These are phyloP conservation scores for Penicillium psychrofluorescens DNA, from an alignment of 495 filamentous ascomycete species.

Conservation along the genomic window DNA sequence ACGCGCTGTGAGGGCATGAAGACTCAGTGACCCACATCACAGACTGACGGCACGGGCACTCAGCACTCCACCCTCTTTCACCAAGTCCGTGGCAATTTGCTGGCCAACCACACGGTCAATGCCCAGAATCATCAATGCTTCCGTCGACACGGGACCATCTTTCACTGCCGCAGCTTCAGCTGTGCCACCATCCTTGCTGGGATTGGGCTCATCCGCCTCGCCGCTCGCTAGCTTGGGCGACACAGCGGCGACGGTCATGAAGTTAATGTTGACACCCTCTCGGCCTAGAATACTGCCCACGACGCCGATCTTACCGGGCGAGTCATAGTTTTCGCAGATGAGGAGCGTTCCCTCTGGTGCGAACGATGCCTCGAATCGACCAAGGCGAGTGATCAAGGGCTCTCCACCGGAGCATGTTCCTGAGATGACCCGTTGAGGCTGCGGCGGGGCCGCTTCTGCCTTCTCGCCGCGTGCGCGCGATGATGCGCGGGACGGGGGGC, in stretches of 20 bases:
- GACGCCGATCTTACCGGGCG: constrained; percentile 65
- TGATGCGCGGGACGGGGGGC: constrained; percentile 21
- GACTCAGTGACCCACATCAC: constrained; percentile 8
- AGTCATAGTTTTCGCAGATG: constrained; percentile 64
- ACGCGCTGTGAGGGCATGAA: no score
- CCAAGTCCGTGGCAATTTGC: constrained; percentile 47
- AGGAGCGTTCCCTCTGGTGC: constrained; percentile 56
- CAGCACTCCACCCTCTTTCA: constrained; percentile 51
- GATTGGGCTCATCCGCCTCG: constrained; percentile 4
- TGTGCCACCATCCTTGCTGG: not conserved
- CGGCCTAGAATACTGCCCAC: constrained; percentile 56
- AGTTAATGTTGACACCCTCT: constrained; percentile 61
- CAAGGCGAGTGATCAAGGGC: constrained; percentile 58
- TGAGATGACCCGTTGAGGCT: constrained; percentile 50
- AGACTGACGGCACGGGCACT: constrained; percentile 53
- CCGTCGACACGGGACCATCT: constrained; percentile 21
- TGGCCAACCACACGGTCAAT: constrained; percentile 50
- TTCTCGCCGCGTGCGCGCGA: constrained; percentile 6
- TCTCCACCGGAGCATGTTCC: constrained; percentile 54
- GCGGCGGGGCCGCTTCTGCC: not conserved
- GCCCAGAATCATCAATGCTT: constrained; percentile 69
- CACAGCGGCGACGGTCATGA: constrained; percentile 59
- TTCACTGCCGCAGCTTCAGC: not conserved
- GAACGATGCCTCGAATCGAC: constrained; percentile 57
- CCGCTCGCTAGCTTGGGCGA: constrained; percentile 10